Evolutionary conservation across 164 flowering plant genomes (phyloP), one percentile per base, ranked within the genome.

Genomic region (Pachysandra terminalis): DNA sequence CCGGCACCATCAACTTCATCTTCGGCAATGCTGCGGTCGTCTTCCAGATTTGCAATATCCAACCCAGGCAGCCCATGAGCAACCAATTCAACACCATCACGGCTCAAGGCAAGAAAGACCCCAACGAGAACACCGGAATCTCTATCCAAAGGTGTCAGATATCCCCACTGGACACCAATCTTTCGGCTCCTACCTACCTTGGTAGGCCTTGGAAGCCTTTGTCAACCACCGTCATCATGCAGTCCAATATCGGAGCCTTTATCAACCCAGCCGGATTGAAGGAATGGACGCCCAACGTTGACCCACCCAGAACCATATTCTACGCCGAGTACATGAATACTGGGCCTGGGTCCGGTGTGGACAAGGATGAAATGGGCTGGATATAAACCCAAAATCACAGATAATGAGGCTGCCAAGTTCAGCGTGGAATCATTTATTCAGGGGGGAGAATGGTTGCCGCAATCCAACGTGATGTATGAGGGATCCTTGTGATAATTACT

Each of bases 201-300:
- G 97, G 98, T 9, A 55, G 98, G 76, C 98, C 98, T 0, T 92
- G 97, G 98, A 89, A 90, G 70, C 63, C 74, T 0, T 91, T 55
- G 60, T 85, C 98, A 3, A 89, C 89, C 0, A 92, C 98, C 0
- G 78, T 94, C 0, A 64, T 90, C 59, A 91, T 91, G 92, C 77
- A 85, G 75, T 69, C 91, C 0, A 14, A 40, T 0, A 86, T 94
- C 0, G 92, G 75, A 5, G 48, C 75, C 0, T 57, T 91, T 22
- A 58, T 91, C 64, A 49, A 80, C 49, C 87, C 93, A 0, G 17
- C 32, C 19, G 97, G 97, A 0, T 91, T 96, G 96, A 71, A 19
- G 9, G 69, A 68, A 22, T 94, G 96, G 97, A 73, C 76, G 3
- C 5, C 41, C 9, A 70, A 69, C 9, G 73, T 75, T 7, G 83